These are phyloP conservation scores for Pseudocercospora cruenta DNA, from an alignment of 2,329 filamentous ascomycete genomes.

Conservation along the genomic window DNA sequence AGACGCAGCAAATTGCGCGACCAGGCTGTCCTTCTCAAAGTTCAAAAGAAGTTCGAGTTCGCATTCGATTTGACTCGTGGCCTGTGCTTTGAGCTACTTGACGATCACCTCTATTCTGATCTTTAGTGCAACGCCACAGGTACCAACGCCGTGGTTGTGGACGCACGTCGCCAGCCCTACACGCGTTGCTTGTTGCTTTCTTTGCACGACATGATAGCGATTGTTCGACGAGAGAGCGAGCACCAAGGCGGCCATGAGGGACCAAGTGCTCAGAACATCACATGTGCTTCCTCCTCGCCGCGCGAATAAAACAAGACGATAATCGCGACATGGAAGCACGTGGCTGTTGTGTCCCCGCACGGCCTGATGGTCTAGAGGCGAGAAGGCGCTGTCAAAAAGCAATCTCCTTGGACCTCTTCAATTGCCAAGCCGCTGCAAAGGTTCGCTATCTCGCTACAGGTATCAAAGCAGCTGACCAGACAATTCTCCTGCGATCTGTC, in stretches of 20 bases:
- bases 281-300: neutral
- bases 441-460: too few species aligned
- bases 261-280: neutral
- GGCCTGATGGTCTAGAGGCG: neutral
- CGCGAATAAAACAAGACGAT: neutral
- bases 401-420: too few species aligned
- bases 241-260: neutral
- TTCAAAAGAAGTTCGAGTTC: neutral
- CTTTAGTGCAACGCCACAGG: neutral
- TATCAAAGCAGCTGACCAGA: too few species aligned
- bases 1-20: neutral
- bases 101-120: neutral
- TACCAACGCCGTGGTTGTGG: neutral
- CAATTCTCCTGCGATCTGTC: too few species aligned
- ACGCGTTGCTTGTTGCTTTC: neutral
- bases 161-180: neutral
- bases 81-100: neutral
- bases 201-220: neutral
- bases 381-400: neutral
- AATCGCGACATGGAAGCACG: neutral
- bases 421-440: too few species aligned
- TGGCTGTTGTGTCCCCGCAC: neutral
- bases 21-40: neutral
- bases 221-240: neutral
- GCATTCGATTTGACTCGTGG: neutral